Percentiles rank a stretch among this genome's conserved stretches.
Evolutionary conservation across 345 rosid genomes (phyloP).

Genomic region (Brassica rapa): DNA sequence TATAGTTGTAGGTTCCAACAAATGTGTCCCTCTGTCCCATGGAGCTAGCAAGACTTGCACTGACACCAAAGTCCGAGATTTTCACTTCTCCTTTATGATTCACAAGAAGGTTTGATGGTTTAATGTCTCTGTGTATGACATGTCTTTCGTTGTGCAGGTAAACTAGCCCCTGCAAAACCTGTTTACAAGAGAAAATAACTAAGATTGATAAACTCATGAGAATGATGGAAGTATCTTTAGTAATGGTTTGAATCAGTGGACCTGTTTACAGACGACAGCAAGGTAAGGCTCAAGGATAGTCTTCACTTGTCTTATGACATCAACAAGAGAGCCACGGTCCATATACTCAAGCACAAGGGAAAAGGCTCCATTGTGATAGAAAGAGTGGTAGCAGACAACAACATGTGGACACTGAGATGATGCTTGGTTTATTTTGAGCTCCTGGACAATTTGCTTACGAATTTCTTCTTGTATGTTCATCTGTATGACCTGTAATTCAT

Average conservation of each 20-base stretch:
- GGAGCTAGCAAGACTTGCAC: constrained; percentile 4
- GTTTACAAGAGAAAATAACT: constrained; percentile 23
- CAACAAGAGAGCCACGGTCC: constrained; percentile 65
- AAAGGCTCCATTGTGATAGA: constrained; percentile 93
- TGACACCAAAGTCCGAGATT: constrained; percentile 38
- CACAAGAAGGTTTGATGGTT: constrained; percentile 83
- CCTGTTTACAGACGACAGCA: constrained; percentile 97
- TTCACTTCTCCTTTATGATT: constrained; percentile 87
- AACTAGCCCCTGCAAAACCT: constrained; percentile 51
- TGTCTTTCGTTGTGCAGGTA: background rate
- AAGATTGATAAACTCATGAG: background rate
- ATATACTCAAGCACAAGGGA: constrained; percentile 96
- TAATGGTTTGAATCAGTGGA: constrained; percentile 22
- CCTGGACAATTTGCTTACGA: background rate
- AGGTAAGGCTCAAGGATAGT: constrained; percentile 82
- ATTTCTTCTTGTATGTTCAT: constrained; percentile 57
- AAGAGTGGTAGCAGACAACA: constrained; percentile 92
- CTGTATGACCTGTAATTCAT: constrained; percentile 70
- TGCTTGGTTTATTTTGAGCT: constrained; percentile 2
- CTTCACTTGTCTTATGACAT: constrained; percentile 66
- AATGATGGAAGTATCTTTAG: background rate
- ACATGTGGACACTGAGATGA: background rate
- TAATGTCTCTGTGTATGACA: constrained; percentile 34
- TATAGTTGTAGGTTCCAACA: background rate
- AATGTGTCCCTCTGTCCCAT: background rate